These are phyloP conservation scores for Clonostachys byssicola DNA, from an alignment of 2,329 filamentous ascomycete species.

Conservation along the genomic window DNA sequence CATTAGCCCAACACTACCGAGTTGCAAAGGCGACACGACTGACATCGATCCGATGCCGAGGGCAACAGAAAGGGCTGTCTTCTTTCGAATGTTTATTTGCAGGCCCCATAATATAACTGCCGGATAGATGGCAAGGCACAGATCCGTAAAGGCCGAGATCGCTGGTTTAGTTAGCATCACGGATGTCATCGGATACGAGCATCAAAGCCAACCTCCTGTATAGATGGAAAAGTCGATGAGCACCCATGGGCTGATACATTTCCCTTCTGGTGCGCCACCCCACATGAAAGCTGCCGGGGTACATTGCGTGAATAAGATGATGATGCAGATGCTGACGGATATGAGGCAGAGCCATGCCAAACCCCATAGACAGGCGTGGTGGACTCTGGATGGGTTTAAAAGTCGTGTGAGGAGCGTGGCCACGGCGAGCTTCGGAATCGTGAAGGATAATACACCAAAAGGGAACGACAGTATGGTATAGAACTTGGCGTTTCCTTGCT, in stretches of 20 bases:
- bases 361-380: conserved; percentile 14
- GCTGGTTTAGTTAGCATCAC: conserved; percentile 4
- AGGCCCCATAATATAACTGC: conserved; percentile 11
- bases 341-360: conserved; percentile 8
- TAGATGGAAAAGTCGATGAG: conserved; percentile 9
- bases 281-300: conserved; percentile 12
- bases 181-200: background rate
- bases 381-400: conserved; percentile 11
- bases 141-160: conserved; percentile 13
- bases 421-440: conserved; percentile 19
- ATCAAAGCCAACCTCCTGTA: conserved; percentile 5
- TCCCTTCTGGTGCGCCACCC: conserved; percentile 5
- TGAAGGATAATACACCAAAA: conserved; percentile 17
- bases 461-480: conserved; percentile 17
- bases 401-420: conserved; percentile 15
- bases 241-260: conserved; percentile 10
- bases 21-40: conserved; percentile 1
- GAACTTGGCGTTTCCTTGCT: conserved; percentile 3
- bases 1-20: background rate
- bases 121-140: conserved; percentile 17
- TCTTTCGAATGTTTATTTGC: conserved; percentile 14
- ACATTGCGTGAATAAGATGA: conserved; percentile 14
- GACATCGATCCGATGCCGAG: conserved; percentile 18
- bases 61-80: conserved; percentile 11
- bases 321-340: conserved; percentile 9